Evolutionary conservation across 2,329 filamentous ascomycete genomes (phyloP).

Genomic region (Fusarium drepaniforme): DNA sequence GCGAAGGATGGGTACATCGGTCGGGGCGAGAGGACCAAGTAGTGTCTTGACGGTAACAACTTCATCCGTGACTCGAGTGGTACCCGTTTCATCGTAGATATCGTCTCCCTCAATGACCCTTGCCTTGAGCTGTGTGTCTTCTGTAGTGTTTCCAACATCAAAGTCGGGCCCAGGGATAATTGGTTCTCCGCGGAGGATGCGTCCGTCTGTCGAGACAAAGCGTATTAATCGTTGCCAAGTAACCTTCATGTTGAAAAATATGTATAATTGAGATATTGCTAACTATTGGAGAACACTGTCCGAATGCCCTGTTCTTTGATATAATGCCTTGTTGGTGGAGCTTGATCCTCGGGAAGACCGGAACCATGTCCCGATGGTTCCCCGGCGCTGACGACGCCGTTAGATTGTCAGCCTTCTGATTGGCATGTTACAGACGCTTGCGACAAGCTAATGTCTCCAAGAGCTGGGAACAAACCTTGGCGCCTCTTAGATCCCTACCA

Average conservation of each 20-base stretch:
- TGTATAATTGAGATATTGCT: neutral
- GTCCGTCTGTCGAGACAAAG: conserved; percentile 64
- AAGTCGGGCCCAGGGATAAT: conserved; percentile 58
- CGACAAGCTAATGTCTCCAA: neutral
- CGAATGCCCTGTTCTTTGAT: neutral
- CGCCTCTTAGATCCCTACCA: neutral
- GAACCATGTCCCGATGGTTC: neutral
- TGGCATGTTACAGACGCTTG: conserved; percentile 34
- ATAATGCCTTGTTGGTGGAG: neutral
- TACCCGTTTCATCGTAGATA: conserved; percentile 59
- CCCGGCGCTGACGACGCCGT: neutral
- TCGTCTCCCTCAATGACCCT: conserved; percentile 64
- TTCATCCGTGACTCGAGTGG: conserved; percentile 65
- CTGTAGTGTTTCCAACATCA: conserved; percentile 58
- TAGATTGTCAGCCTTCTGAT: neutral
- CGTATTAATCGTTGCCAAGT: conserved; percentile 67
- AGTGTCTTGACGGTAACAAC: conserved; percentile 65
- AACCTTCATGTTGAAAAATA: conserved; percentile 42
- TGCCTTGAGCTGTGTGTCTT: conserved; percentile 62
- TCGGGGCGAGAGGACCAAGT: conserved; percentile 62
- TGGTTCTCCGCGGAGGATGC: conserved; percentile 64
- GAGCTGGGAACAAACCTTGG: neutral
- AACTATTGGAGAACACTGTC: neutral
- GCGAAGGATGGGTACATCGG: conserved; percentile 67
- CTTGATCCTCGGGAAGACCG: neutral